Percentiles rank a stretch among this genome's conserved stretches.
Evolutionary conservation across 1,284 basidiomycete species (phyloP).

Genomic region (Marasmius oreades): DNA sequence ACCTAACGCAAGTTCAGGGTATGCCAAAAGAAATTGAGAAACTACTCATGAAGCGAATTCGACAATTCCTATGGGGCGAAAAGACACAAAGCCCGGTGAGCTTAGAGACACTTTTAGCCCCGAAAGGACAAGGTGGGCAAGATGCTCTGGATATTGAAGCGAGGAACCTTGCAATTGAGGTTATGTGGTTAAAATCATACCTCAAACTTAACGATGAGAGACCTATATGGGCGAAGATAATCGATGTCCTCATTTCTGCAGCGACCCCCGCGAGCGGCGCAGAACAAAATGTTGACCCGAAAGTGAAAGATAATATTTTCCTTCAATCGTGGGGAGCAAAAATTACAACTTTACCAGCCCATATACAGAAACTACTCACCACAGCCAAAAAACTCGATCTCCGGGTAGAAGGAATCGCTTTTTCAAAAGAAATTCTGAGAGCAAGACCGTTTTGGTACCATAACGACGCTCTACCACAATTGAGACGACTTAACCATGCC

Average conservation of each 20-base stretch:
- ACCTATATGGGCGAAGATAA: constrained; percentile 18
- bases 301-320: constrained; percentile 15
- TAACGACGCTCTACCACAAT: background rate
- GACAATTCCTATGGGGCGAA: constrained; percentile 13
- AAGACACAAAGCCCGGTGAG: constrained; percentile 6
- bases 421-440: constrained; percentile 8
- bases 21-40: constrained; percentile 10
- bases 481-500: background rate
- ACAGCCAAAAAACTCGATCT: constrained; percentile 18
- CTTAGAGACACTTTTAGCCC: background rate
- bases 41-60: background rate
- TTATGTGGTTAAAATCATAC: constrained; percentile 17
- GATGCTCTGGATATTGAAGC: constrained; percentile 19
- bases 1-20: constrained; percentile 19
- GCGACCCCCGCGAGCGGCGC: background rate
- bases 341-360: constrained; percentile 13
- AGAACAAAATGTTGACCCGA: constrained; percentile 8
- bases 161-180: constrained; percentile 22
- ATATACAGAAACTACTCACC: constrained; percentile 13
- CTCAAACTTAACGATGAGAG: constrained; percentile 5
- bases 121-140: constrained; percentile 13
- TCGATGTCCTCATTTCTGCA: constrained; percentile 13
- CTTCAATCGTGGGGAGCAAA: constrained; percentile 22
- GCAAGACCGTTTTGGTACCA: constrained; percentile 28
- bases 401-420: constrained; percentile 14